A percentile compares a stretch with the other conserved stretches of the same genome.
These are phyloP conservation scores for Salix purpurea DNA, from an alignment of 345 rosid species.

Conservation along the genomic window DNA sequence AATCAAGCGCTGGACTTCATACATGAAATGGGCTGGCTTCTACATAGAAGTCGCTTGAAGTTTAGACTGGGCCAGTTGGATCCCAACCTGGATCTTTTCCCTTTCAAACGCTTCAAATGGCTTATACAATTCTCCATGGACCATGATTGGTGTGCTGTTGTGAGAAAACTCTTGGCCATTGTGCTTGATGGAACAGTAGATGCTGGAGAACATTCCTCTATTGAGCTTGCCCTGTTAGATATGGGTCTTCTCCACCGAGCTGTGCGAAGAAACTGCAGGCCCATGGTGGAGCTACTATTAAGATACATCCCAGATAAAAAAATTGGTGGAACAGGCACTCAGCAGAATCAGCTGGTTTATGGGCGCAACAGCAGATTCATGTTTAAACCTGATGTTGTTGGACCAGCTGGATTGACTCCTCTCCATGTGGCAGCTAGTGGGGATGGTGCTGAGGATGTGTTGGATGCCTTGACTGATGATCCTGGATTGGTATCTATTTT, in stretches of 20 bases:
- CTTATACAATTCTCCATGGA: constrained; percentile 88
- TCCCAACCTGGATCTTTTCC: constrained; percentile 58
- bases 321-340: constrained; percentile 9
- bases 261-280: constrained; percentile 73
- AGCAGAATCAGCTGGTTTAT: constrained; percentile 10
- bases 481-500: constrained; percentile 63
- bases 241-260: constrained; percentile 90
- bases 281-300: constrained; percentile 76
- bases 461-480: constrained; percentile 83
- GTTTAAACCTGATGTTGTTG: constrained; percentile 75
- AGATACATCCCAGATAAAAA: constrained; percentile 47
- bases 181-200: constrained; percentile 69
- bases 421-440: constrained; percentile 93
- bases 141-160: constrained; percentile 91
- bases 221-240: constrained; percentile 51
- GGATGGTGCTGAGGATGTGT: constrained; percentile 78
- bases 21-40: constrained; percentile 96
- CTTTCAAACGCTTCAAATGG: constrained; percentile 75
- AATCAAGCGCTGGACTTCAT: constrained; percentile 78
- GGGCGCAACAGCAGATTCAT: constrained; percentile 27
- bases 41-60: constrained; percentile 66
- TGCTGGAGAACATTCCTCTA: constrained; percentile 44
- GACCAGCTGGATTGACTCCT: constrained; percentile 93
- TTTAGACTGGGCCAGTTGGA: constrained; percentile 50
- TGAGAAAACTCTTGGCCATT: constrained; percentile 70